These are phyloP conservation scores for Spinacia oleracea DNA, from an alignment of 179 eudicot species.

Conservation along the genomic window DNA sequence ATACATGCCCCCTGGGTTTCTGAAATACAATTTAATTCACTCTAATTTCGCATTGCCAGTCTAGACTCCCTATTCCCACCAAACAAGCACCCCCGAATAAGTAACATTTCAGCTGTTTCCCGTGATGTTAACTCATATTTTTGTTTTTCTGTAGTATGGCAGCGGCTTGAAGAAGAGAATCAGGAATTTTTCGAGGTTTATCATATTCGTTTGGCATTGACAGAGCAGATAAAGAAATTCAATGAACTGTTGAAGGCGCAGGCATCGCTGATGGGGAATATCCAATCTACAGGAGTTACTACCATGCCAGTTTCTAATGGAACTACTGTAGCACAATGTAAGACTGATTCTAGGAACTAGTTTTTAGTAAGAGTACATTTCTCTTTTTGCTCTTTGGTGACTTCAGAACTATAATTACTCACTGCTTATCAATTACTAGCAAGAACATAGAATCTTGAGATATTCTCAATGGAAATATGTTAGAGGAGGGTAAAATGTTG, in stretches of 20 bases:
- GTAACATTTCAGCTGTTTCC: background rate
- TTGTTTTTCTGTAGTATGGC: conserved; percentile 71
- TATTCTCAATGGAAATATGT: background rate
- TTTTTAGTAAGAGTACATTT: background rate
- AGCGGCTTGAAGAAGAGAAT: conserved; percentile 89
- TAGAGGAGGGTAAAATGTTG: background rate
- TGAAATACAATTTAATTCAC: too few species aligned
- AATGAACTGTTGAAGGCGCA: conserved; percentile 79
- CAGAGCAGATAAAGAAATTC: conserved; percentile 65
- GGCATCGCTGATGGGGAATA: conserved; percentile 59
- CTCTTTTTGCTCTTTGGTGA: background rate
- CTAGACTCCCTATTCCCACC: background rate
- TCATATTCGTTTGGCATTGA: conserved; percentile 67
- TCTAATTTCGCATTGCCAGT: background rate
- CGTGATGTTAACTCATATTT: background rate
- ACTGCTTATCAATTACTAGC: background rate
- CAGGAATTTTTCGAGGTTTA: conserved; percentile 87
- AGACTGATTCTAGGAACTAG: conserved; percentile 26
- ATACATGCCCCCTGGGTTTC: background rate
- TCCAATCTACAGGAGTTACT: conserved; percentile 51
- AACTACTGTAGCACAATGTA: conserved; percentile 62
- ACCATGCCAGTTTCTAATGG: conserved; percentile 62
- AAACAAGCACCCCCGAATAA: background rate
- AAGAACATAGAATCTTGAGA: background rate
- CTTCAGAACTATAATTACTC: background rate